Evolutionary conservation across 1,139 yeast genomes (phyloP).

Genomic region (Yamadazyma sp.): DNA sequence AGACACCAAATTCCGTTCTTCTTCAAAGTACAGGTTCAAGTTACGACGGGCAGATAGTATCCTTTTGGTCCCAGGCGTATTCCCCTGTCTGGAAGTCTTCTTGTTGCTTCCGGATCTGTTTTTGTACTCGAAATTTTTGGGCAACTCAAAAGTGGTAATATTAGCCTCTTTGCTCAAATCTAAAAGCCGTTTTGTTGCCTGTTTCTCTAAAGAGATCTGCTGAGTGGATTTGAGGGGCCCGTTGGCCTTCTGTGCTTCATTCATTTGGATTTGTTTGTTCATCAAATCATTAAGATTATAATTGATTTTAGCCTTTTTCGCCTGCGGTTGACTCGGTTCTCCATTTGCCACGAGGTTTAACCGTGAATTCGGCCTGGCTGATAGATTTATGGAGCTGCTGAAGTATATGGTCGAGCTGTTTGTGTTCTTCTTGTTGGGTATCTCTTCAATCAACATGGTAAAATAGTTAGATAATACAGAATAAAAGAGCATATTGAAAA

Average conservation of each 20-base stretch:
- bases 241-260: slow-evolving; percentile 23
- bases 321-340: slow-evolving; percentile 19
- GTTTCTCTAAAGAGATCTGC: slow-evolving; percentile 43
- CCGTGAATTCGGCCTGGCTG: slow-evolving; percentile 36
- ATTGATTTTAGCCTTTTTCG: slow-evolving; percentile 42
- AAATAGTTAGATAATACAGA: too few species aligned
- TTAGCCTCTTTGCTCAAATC: slow-evolving; percentile 39
- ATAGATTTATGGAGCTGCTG: slow-evolving; percentile 43
- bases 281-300: slow-evolving; percentile 46
- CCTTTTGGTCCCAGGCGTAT: slow-evolving; percentile 46
- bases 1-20: slow-evolving; percentile 45
- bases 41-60: slow-evolving; percentile 47
- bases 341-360: slow-evolving; percentile 21
- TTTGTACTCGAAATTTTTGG: slow-evolving; percentile 41
- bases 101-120: slow-evolving; percentile 20
- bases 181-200: slow-evolving; percentile 36
- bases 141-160: slow-evolving; percentile 36
- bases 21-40: slow-evolving; percentile 48
- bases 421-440: slow-evolving; percentile 37
- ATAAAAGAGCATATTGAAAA: too few species aligned
- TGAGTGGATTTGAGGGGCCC: slow-evolving; percentile 46
- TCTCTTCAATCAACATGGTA: slow-evolving; percentile 47
- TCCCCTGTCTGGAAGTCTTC: slow-evolving; percentile 35
- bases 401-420: slow-evolving; percentile 43
- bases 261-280: slow-evolving; percentile 45